Evolutionary conservation across 768 basidiomycete species (phyloP).

Genomic region (Russula sp.): DNA sequence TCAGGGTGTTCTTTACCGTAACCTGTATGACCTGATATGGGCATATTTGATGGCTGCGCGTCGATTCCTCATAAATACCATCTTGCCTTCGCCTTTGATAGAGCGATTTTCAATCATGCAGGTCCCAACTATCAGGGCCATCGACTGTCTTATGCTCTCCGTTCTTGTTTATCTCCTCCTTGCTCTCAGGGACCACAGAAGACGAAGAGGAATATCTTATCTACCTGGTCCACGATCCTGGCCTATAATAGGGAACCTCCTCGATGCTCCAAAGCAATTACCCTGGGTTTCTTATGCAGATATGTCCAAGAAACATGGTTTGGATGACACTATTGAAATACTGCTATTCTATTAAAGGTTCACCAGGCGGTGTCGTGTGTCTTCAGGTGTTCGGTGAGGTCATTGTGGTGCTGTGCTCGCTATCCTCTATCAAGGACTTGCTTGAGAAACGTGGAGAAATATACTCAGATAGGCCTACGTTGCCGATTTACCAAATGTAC

Average conservation of each 20-base stretch:
- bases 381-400: background rate
- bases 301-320: no score
- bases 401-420: background rate
- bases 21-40: no score
- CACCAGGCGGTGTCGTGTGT: background rate
- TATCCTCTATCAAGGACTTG: background rate
- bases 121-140: background rate
- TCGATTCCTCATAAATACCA: no score
- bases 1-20: no score
- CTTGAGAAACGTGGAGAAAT: no score
- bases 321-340: no score
- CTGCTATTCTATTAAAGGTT: no score
- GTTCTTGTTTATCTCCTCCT: background rate
- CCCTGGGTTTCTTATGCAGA: background rate
- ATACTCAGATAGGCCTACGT: background rate
- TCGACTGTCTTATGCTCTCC: background rate
- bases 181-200: background rate
- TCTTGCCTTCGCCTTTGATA: background rate
- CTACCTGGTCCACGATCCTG: background rate
- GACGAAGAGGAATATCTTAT: background rate
- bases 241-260: background rate
- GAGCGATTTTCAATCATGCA: background rate
- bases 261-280: background rate
- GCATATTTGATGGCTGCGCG: no score
- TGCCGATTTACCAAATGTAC: slow-evolving; percentile 1